Conservation (phyloP, 1,139 yeast genomes). For the Debaryomyces singareniensis region DNA sequence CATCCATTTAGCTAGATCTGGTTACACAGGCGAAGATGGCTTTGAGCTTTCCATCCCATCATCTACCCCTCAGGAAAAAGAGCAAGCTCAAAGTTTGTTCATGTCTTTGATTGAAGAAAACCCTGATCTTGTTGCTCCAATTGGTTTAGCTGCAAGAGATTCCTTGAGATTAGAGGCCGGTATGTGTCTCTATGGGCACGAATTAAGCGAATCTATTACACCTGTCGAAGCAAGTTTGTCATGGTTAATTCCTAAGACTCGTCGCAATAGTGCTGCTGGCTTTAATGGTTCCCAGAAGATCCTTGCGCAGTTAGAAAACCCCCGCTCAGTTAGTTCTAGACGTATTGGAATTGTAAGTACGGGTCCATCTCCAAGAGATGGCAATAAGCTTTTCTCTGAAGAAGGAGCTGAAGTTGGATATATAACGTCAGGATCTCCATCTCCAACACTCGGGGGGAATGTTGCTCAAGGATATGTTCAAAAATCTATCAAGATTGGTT, state of each 20-base stretch:
- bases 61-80: slow-evolving; percentile 32
- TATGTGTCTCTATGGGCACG: slow-evolving; percentile 95
- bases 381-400: slow-evolving; percentile 57
- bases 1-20: slow-evolving; percentile 83
- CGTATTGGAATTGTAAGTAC: slow-evolving; percentile 69
- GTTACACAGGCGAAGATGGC: slow-evolving; percentile 98
- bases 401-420: slow-evolving; percentile 56
- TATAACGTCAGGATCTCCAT: slow-evolving; percentile 85
- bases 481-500: slow-evolving; percentile 71
- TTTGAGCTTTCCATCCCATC: slow-evolving; percentile 83
- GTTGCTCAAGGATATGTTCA: slow-evolving; percentile 89
- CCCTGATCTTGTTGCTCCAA: slow-evolving; percentile 64
- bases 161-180: slow-evolving; percentile 95
- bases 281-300: slow-evolving; percentile 79
- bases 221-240: slow-evolving; percentile 86
- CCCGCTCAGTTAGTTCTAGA: slow-evolving; percentile 48
- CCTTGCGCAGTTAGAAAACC: slow-evolving; percentile 62
- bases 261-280: slow-evolving; percentile 46
- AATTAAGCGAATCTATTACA: slow-evolving; percentile 69
- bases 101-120: slow-evolving; percentile 49
- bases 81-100: slow-evolving; percentile 54
- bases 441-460: slow-evolving; percentile 82
- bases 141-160: slow-evolving; percentile 96
- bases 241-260: slow-evolving; percentile 82
- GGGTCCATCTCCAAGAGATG: slow-evolving; percentile 93